Base-by-base conservation (phyloP, 495 filamentous ascomycete species). In the Tetracladium setigerum region DNA sequence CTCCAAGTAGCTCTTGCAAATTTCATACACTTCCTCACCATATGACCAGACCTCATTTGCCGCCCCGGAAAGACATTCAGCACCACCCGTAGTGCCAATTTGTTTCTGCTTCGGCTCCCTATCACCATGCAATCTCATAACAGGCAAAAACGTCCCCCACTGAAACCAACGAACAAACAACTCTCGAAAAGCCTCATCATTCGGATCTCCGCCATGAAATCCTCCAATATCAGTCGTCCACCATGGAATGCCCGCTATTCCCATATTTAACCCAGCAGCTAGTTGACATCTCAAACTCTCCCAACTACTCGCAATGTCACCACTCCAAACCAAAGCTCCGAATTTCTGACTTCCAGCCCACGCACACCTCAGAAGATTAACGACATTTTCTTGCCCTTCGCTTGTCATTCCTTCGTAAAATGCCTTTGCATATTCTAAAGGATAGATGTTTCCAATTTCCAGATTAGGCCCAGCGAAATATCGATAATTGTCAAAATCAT, bases 121-220 rank as follows among this genome's bases (percentile, higher is more conserved):
- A 57, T 78, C 73, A 15, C 76, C 76, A 50, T 81, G 77, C 15
- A 79, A 59, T 9, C 76, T 64, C 67, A 81, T 77, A 5, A 79
- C 77, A 24, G 76, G 75, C 47, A 73, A 79, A 58, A 78, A 81
- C 1, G 74, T 57, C 2, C 74, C 76, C 73, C 74, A 79, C 49
- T 80, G 76, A 57, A 80, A 81, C 77, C 77, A 81, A 2, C 77
- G 65, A 4, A 71, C 69, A 54, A 81, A 76, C 12, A 81, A 60
- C 47, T 81, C 76, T 1, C 74, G 57, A 57, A 81, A 81, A 0
- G 50, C 65, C n/a, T 63, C 58, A 42, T 77, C 70, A 31, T 66
- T 61, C 0, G 74, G 69, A 37, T 76, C 67, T 2, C 77, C 76
- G 8, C 76, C 76, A 58, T 78, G 71, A 56, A 81, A 79, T 0